Percentiles rank a stretch among this genome's conserved stretches.
phyloP scores from a whole-genome alignment of 2,329 filamentous ascomycete genomes.

The Macroventuria anomochaeta region DNA sequence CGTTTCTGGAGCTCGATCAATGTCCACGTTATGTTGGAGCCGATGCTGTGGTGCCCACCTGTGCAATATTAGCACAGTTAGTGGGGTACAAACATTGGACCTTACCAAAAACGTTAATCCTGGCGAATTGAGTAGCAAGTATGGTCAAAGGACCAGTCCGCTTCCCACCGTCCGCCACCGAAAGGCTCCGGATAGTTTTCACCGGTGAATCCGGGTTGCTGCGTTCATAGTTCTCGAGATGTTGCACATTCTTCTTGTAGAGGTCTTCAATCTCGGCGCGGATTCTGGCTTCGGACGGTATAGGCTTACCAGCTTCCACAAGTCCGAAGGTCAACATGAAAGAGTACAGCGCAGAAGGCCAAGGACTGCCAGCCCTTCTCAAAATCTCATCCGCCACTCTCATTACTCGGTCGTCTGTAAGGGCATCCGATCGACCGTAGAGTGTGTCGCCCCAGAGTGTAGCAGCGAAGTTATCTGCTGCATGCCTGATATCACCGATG shows the following conservation, averaged over 20 bases:
- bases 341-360: conserved; percentile 11
- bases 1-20: conserved; percentile 7
- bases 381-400: conserved; percentile 1
- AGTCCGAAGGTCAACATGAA: conserved; percentile 4
- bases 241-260: background rate
- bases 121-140: conserved; percentile 1
- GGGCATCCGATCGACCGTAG: conserved; percentile 2
- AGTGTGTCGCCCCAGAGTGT: conserved; percentile 10
- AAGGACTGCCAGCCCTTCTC: background rate
- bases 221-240: conserved; percentile 1
- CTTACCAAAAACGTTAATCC: conserved; percentile 6
- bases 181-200: conserved; percentile 9
- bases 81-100: background rate
- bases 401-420: background rate
- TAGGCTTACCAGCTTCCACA: conserved; percentile 2
- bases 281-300: conserved; percentile 1
- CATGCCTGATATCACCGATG: background rate
- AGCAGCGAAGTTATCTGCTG: conserved; percentile 7
- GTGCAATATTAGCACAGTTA: background rate
- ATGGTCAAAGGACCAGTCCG: background rate
- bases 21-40: conserved; percentile 6
- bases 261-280: background rate
- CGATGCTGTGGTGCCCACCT: conserved; percentile 14
- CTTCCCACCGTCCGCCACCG: background rate
- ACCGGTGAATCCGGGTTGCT: conserved; percentile 1